Base-by-base conservation (phyloP, 2,329 filamentous ascomycete species). In the Sarocladium strictum region DNA sequence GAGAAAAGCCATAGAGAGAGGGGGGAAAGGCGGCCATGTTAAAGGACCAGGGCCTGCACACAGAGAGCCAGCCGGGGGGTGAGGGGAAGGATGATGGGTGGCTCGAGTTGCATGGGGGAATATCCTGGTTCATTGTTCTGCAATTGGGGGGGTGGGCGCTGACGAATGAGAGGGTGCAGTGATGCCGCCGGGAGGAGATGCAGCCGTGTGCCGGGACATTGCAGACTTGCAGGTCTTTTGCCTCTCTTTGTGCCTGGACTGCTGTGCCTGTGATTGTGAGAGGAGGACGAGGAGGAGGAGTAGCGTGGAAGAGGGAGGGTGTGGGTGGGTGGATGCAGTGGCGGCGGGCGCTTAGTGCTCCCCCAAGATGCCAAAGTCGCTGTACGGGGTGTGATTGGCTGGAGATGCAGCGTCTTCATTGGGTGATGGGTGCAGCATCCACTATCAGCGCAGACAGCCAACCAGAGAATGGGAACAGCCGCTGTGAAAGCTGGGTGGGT, bases 321-420 rank as follows among this genome's bases (percentile, higher is more conserved):
- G 24, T 23, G 43, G 43, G 43, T 23, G 21, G 29, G 47, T 51
- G 47, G 47, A 32, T 51, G 47, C 47, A 32, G 27, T 51, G 47
- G 26, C 27, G 47, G 47, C 47, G 47, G 47, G 47, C 47, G 47
- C 47, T 51, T 51, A 51, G n/a, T 51, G 27, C 47, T 51, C 47
- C 33, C 47, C 12, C 33, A n/a, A 32, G 47, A 23, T 23, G 23
- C 6, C n/a, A 35, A 17, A 19, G 12, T 7, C 2, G 47, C 27
- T 24, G n/a, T 21, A 17, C 7, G 29, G 29, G 47, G 3, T 33
- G 7, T 51, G 29, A 51, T 51, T 51, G 47, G 47, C 17, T 19
- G 17, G 47, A 21, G n/a, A 7, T 11, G 11, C 7, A 3, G 3
- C 5, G 7, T 17, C 19, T 29, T 51, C 15, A 51, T 51, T 51